These are phyloP conservation scores for Parastagonospora avenae DNA, from an alignment of 2,329 filamentous ascomycete genomes.

Conservation along the genomic window DNA sequence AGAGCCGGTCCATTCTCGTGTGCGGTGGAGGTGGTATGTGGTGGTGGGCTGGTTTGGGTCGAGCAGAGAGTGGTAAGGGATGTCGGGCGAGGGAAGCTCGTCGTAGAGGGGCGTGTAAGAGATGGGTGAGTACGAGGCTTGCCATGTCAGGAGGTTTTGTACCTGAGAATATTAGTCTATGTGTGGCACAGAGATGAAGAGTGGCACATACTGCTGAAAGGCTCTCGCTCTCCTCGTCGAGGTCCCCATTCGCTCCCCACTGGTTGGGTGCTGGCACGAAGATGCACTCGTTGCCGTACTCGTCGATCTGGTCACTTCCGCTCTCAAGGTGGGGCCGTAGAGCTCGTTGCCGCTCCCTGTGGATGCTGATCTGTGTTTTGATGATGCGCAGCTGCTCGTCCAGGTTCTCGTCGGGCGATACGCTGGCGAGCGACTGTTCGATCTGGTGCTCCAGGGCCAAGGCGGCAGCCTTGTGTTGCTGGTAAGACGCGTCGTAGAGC, in stretches of 20 bases:
- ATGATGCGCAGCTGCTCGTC: slow-evolving; percentile 43
- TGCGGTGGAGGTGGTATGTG: slow-evolving; percentile 46
- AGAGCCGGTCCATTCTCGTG: slow-evolving; percentile 42
- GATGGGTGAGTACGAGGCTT: slow-evolving; percentile 41
- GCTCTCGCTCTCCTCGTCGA: slow-evolving; percentile 46
- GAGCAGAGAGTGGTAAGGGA: slow-evolving; percentile 42
- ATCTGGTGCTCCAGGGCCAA: slow-evolving; percentile 42
- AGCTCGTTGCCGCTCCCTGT: slow-evolving; percentile 41
- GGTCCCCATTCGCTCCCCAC: slow-evolving; percentile 44
- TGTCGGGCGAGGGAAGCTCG: slow-evolving; percentile 39
- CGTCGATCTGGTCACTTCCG: slow-evolving; percentile 42
- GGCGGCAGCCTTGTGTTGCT: slow-evolving; percentile 43
- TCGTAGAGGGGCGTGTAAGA: slow-evolving; percentile 39
- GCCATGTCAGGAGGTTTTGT: slow-evolving; percentile 45
- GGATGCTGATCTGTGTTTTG: slow-evolving; percentile 43
- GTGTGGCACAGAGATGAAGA: background rate
- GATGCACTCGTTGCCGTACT: slow-evolving; percentile 43
- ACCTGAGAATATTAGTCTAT: slow-evolving; percentile 24
- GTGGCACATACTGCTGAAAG: slow-evolving; percentile 37
- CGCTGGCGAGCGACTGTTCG: slow-evolving; percentile 36
- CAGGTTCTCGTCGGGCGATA: slow-evolving; percentile 44
- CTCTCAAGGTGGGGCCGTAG: slow-evolving; percentile 45
- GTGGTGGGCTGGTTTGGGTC: slow-evolving; percentile 38
- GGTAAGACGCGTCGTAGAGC: slow-evolving; percentile 45
- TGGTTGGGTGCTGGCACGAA: slow-evolving; percentile 46